Evolutionary conservation across 169 alveolate genomes (phyloP).

Genomic region (Perkinsus olseni): DNA sequence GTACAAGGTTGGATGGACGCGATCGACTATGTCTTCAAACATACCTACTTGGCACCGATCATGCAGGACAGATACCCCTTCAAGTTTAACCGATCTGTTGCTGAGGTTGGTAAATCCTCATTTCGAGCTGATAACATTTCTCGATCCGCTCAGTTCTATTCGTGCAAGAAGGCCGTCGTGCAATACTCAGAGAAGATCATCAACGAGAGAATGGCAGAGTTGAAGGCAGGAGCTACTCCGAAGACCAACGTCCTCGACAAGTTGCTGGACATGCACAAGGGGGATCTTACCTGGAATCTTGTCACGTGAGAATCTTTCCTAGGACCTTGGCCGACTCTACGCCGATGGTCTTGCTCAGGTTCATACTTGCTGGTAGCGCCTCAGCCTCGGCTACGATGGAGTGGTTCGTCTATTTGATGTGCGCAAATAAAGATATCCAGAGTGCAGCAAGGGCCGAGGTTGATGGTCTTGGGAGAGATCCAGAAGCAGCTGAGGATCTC

Average conservation of each 20-base stretch:
- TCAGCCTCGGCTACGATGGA: neutral
- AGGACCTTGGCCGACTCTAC: neutral
- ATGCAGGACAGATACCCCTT: neutral
- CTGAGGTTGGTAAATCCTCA: too few relatives aligned
- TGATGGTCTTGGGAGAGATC: too few relatives aligned
- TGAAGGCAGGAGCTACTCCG: neutral
- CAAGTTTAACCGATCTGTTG: too few relatives aligned
- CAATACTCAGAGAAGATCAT: too few relatives aligned
- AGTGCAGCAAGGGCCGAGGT: neutral
- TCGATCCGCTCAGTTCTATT: too few relatives aligned
- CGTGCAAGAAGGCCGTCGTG: too few relatives aligned
- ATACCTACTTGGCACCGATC: neutral
- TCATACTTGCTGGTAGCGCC: neutral
- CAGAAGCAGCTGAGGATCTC: neutral
- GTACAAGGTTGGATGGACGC: too few relatives aligned
- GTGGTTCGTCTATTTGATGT: neutral
- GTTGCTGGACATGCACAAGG: neutral
- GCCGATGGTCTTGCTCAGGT: neutral
- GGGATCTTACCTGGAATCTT: neutral
- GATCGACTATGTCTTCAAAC: neutral
- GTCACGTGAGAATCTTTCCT: neutral
- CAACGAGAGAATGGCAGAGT: too few relatives aligned
- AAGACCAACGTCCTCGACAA: neutral
- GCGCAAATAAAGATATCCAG: neutral
- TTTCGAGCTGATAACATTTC: too few relatives aligned